phyloP scores from a whole-genome alignment of 2,329 filamentous ascomycete genomes.

The Neonectria magnoliae region DNA sequence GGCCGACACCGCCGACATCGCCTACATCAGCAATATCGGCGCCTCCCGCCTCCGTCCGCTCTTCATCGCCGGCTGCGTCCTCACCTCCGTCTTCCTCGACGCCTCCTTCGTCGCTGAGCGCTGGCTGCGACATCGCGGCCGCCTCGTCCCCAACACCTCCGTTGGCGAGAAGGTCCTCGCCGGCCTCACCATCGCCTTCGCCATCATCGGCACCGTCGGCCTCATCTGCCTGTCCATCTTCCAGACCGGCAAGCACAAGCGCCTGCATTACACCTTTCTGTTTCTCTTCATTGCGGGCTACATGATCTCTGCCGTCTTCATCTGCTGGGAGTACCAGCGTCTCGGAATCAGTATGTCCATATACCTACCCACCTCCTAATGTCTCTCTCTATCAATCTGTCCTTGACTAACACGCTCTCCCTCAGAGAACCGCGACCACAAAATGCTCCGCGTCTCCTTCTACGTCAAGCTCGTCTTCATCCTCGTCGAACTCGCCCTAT shows the following conservation, averaged over 20 bases:
- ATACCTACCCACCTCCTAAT: not conserved
- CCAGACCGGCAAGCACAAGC: conserved; percentile 76
- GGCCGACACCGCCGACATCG: conserved; percentile 65
- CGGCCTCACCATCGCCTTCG: conserved; percentile 70
- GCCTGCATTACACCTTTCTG: conserved; percentile 80
- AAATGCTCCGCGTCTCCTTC: conserved; percentile 80
- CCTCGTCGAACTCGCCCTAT: conserved; percentile 78
- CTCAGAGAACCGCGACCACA: conserved; percentile 77
- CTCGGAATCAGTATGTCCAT: conserved; percentile 73
- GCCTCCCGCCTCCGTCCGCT: conserved; percentile 74
- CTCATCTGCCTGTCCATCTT: conserved; percentile 87
- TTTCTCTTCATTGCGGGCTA: conserved; percentile 88
- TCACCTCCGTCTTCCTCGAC: conserved; percentile 84
- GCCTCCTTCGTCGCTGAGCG: conserved; percentile 83
- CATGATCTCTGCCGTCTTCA: conserved; percentile 84
- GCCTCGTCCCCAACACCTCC: conserved; percentile 78
- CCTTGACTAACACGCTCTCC: conserved; percentile 8
- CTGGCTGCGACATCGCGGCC: conserved; percentile 83
- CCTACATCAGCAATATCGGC: conserved; percentile 78
- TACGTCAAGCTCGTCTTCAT: conserved; percentile 90
- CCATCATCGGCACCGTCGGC: conserved; percentile 79
- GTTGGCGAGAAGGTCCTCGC: conserved; percentile 70
- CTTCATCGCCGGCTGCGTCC: conserved; percentile 76
- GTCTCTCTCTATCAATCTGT: not conserved
- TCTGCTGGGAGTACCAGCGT: conserved; percentile 90